These are phyloP conservation scores for Alternaria sp. DNA, from an alignment of 2,329 filamentous ascomycete genomes.

Conservation along the genomic window DNA sequence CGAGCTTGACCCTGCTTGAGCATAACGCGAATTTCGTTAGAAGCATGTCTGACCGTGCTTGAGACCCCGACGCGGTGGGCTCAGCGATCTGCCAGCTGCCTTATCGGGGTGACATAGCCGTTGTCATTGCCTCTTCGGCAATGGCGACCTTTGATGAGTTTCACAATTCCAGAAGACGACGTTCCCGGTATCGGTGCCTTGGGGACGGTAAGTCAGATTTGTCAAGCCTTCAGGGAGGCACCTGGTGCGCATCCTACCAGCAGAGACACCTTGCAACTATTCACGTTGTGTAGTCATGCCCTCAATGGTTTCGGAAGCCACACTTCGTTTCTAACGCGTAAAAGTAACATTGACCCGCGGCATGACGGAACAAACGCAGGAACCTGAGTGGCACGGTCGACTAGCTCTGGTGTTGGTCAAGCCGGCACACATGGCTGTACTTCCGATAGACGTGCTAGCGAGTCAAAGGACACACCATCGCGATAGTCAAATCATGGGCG, in stretches of 20 bases:
- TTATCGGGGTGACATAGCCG: conserved; percentile 31
- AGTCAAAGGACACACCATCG: conserved; percentile 23
- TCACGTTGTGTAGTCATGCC: conserved; percentile 21
- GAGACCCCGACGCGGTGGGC: conserved; percentile 28
- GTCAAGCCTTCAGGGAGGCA: conserved; percentile 16
- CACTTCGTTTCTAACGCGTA: conserved; percentile 11
- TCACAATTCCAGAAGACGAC: conserved; percentile 22
- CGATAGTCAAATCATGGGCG: conserved; percentile 22
- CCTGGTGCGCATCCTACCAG: conserved; percentile 1
- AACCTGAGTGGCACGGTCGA: conserved; percentile 16
- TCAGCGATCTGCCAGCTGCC: conserved; percentile 35
- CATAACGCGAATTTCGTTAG: conserved; percentile 42
- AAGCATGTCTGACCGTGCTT: conserved; percentile 31
- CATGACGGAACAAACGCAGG: conserved; percentile 13
- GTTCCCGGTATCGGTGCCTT: conserved; percentile 16
- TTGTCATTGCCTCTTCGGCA: conserved; percentile 26
- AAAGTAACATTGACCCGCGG: conserved; percentile 15
- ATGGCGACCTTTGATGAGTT: conserved; percentile 38
- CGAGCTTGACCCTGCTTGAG: conserved; percentile 31
- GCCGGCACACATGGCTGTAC: conserved; percentile 15
- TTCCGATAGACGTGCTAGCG: conserved; percentile 16
- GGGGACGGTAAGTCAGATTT: conserved; percentile 21
- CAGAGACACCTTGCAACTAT: conserved; percentile 6
- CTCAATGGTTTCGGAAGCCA: conserved; percentile 8
- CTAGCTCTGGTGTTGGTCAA: conserved; percentile 7